phyloP scores from a whole-genome alignment of 2,329 filamentous ascomycete species.

The Madurella fahalii region DNA sequence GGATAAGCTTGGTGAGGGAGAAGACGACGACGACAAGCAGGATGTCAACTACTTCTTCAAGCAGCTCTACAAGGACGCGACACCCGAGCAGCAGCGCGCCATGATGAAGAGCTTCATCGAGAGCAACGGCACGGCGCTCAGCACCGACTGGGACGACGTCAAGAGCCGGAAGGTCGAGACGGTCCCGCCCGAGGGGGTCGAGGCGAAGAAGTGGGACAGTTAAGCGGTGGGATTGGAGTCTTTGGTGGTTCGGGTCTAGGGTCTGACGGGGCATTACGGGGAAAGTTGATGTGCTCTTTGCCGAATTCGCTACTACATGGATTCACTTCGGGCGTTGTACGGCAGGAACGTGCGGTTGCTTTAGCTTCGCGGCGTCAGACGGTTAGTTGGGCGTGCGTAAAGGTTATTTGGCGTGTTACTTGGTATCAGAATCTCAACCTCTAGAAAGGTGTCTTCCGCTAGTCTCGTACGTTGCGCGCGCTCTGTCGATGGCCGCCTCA shows the following conservation, averaged over 20 bases:
- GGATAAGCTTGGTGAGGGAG: conserved; percentile 69
- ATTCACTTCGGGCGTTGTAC: too few species aligned
- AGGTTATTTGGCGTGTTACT: too few species aligned
- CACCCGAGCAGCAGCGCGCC: conserved; percentile 76
- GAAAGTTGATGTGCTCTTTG: too few species aligned
- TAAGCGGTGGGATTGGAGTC: not conserved
- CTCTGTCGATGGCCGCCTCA: too few species aligned
- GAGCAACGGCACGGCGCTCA: conserved; percentile 88
- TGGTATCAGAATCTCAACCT: too few species aligned
- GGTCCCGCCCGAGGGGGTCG: conserved; percentile 69
- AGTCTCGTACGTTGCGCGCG: too few species aligned
- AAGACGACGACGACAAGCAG: conserved; percentile 55
- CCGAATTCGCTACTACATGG: too few species aligned
- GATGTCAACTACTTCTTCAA: conserved; percentile 84
- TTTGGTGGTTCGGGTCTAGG: not conserved
- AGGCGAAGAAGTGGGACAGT: conserved; percentile 65
- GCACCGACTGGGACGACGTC: conserved; percentile 88
- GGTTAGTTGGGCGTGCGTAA: too few species aligned
- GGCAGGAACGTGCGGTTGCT: too few species aligned
- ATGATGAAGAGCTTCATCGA: conserved; percentile 98
- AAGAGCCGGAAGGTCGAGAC: conserved; percentile 67
- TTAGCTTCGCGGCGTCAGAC: too few species aligned
- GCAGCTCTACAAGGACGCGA: conserved; percentile 72
- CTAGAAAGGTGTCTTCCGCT: too few species aligned
- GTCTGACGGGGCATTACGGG: not conserved